Evolutionary conservation across 805 yeast species (phyloP).

Genomic region (Yarrowia divulgata): DNA sequence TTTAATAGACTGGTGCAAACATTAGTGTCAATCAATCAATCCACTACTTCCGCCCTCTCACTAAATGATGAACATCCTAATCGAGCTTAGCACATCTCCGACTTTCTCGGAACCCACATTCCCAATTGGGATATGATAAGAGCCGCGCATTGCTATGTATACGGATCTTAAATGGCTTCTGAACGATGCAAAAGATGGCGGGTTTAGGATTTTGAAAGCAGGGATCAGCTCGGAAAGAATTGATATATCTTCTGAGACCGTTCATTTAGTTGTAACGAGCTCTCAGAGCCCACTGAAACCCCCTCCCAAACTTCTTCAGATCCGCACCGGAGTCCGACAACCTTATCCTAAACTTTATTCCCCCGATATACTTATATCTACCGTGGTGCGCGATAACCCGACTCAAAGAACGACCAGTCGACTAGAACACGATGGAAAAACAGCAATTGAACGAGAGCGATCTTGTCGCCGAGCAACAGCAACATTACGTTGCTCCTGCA

Average conservation of each 20-base stretch:
- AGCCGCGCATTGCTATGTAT: slow-evolving; percentile 12
- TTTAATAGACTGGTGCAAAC: too few species aligned
- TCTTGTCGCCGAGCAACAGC: slow-evolving; percentile 5
- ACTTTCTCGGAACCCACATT: slow-evolving; percentile 21
- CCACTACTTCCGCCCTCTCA: too few species aligned
- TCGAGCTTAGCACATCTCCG: slow-evolving; percentile 3
- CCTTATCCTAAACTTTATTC: neutral
- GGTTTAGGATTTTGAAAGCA: neutral
- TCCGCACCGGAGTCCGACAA: slow-evolving; percentile 8
- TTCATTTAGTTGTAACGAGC: too few species aligned
- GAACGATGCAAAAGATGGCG: neutral
- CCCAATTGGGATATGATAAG: slow-evolving; percentile 22
- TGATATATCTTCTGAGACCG: too few species aligned
- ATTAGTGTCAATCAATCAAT: too few species aligned
- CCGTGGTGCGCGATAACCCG: neutral
- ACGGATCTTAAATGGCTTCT: neutral
- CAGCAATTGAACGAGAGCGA: slow-evolving; percentile 25
- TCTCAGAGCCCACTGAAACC: too few species aligned
- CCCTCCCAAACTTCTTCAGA: too few species aligned
- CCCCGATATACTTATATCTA: slow-evolving; percentile 22
- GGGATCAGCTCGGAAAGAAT: neutral
- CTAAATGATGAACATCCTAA: neutral
- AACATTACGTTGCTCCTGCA: slow-evolving; percentile 8
- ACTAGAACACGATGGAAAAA: slow-evolving; percentile 15
- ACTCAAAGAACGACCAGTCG: neutral